Base-by-base conservation (phyloP, 1,284 basidiomycete species). In the Heimioporus retisporus region DNA sequence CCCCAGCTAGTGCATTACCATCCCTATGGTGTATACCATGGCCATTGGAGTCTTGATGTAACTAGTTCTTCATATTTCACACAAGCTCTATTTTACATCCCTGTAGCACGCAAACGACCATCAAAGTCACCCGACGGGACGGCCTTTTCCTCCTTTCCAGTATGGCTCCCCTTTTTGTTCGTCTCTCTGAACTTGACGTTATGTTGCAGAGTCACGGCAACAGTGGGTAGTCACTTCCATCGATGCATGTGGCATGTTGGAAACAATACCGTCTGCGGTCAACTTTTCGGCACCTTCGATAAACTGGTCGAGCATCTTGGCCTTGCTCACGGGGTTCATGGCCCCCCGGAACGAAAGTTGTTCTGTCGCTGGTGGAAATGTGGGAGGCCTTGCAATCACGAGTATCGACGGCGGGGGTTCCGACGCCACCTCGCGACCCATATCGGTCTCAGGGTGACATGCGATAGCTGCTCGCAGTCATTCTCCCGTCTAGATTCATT, bases 171-270 rank as follows among this genome's bases (percentile, higher is more conserved):
- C 3, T 50, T 14, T n/a, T 43, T 60, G 19, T 28, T 42, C 7
- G 43, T 25, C 7, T 28, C 23, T 7, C 10, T 13, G 25, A 19
- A 16, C 43, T 28, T 44, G 31, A 66, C 18, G 2, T 15, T 5
- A 11, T 10, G 8, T 14, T 51, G 35, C 28, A 67, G 65, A 48
- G 14, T 10, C 13, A 28, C 15, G 18, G 2, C 23, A 3, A 31
- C 55, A 25, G 35, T 14, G 15, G 31, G 11, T 14, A 13, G 21
- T 35, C 10, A 21, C 11, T 0, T n/a, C 19, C 14, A 46, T 28
- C 56, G 65, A 63, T 73, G 72, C 23, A 65, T 55, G 3, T 70
- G 66, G 53, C 40, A 54, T 18, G 43, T 59, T 14, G 60, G 72
- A 13, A 40, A 25, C 1, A 13, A 25, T 48, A 21, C 50, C 13